Evolutionary conservation across 2,329 filamentous ascomycete species (phyloP), one percentile per base, ranked within the genome.

Genomic region (Ophiocordyceps camponoti-floridani): DNA sequence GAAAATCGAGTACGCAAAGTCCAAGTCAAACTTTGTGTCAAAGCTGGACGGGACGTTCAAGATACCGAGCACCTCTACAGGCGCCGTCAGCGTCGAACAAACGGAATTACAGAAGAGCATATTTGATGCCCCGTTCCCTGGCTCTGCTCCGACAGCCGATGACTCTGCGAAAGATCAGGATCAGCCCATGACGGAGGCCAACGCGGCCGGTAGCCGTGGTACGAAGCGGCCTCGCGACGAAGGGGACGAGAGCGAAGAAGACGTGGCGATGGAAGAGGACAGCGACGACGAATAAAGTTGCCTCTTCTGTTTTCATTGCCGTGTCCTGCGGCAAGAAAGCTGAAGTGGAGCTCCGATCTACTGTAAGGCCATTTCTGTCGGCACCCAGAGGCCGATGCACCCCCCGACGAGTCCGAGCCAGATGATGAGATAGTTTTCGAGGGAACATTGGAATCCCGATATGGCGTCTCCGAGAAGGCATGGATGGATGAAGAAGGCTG

Each of bases 1-100:
- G 89, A 84, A 79, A 75, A 87, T 98, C 53, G 72, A 81, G 51
- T 98, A 96, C 61, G 87, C 84, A 46, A 94, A 88, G 62, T 79
- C 80, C 46, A 89, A 89, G 58, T 95, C 88, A 4, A 73, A 94
- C 60, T 82, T 83, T 23, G 77, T 98, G 49, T 78, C 86, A 31
- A 94, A 94, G 62, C 77, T 98, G 44, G 88, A 94, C 52, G 91
- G 91, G 49, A 89, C 85, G 13, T 94, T 87, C 65, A 79, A 80
- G 56, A 72, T 84, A 52, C 78, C 84, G 13, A 65, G 68, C 45
- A 65, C 64, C 27, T 62, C 63, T 38, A 64, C 69, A 18, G 69
- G 66, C 27, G 69, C 72, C 46, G 66, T 68, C 44, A 68, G 66
- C 38, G 73, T 77, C 44, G 73, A 77, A 54, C 75, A 82, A 52